Evolutionary conservation across 441 rosid genomes (phyloP).

Genomic region (Gossypium davidsonii): DNA sequence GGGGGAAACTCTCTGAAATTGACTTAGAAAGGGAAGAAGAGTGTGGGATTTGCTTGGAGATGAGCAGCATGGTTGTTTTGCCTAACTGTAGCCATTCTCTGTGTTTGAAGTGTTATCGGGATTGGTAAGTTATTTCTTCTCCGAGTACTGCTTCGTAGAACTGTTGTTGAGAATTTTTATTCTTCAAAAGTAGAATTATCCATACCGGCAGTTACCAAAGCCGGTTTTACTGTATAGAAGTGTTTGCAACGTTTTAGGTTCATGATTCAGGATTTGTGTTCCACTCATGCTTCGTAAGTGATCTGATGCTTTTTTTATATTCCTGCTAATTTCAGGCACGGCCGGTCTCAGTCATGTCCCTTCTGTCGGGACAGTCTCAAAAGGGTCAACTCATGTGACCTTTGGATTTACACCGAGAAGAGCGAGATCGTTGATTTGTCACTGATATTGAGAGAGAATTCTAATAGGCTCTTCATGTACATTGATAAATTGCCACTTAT

Average conservation of each 20-base stretch:
- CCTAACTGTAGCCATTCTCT: conserved; percentile 76
- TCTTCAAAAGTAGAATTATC: neutral
- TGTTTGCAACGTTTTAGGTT: neutral
- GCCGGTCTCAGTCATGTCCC: conserved; percentile 82
- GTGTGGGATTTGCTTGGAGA: conserved; percentile 88
- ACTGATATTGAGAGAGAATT: conserved; percentile 43
- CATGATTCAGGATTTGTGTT: neutral
- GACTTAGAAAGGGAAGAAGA: conserved; percentile 78
- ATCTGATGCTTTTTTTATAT: neutral
- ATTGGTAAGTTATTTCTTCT: conserved; percentile 50
- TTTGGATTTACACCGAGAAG: conserved; percentile 60
- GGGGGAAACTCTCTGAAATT: conserved; percentile 42
- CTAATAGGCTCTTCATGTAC: conserved; percentile 55
- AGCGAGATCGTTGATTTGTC: conserved; percentile 43
- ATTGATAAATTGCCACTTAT: conserved; percentile 65
- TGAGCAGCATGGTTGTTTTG: conserved; percentile 53
- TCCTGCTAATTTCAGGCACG: conserved; percentile 39
- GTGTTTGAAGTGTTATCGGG: conserved; percentile 65
- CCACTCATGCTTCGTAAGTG: neutral
- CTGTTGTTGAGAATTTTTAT: neutral
- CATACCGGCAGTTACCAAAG: neutral
- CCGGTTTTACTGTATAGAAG: neutral
- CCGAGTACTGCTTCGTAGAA: neutral
- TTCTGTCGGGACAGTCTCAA: conserved; percentile 75
- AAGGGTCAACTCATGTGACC: conserved; percentile 65